Percentiles rank a stretch among this genome's conserved stretches.
These are phyloP conservation scores for Eucalyptus sp. DNA, from an alignment of 345 rosid species.

Conservation along the genomic window DNA sequence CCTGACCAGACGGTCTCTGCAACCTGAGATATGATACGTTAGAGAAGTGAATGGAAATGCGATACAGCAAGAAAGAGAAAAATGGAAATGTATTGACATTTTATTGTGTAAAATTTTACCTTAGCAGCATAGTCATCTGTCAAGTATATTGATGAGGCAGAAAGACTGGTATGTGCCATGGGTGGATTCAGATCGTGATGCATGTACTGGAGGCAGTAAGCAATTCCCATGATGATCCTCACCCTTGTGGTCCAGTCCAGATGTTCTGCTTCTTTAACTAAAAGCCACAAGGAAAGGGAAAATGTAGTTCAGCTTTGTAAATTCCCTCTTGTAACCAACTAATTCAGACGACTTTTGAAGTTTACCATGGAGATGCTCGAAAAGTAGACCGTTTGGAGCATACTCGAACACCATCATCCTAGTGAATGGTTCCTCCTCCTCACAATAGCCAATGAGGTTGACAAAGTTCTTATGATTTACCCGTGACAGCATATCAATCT, in stretches of 20 bases:
- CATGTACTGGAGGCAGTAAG: slow-evolving; percentile 86
- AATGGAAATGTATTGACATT: neutral
- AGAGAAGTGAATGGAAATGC: neutral
- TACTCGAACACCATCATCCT: slow-evolving; percentile 99
- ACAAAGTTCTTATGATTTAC: slow-evolving; percentile 92
- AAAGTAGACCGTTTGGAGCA: slow-evolving; percentile 85
- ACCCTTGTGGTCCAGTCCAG: slow-evolving; percentile 84
- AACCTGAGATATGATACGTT: slow-evolving; percentile 17
- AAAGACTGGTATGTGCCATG: slow-evolving; percentile 31
- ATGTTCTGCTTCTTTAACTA: slow-evolving; percentile 65
- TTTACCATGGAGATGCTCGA: slow-evolving; percentile 85
- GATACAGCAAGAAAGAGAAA: neutral
- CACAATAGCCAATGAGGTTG: slow-evolving; percentile 78
- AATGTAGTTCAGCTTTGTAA: neutral
- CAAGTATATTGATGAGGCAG: slow-evolving; percentile 32
- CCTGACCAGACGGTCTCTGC: slow-evolving; percentile 35
- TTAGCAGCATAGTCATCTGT: slow-evolving; percentile 96
- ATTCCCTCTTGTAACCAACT: neutral
- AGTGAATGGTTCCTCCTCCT: slow-evolving; percentile 80
- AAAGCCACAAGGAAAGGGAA: neutral
- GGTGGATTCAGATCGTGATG: slow-evolving; percentile 89
- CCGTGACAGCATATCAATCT: slow-evolving; percentile 73
- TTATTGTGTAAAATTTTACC: slow-evolving; percentile 17
- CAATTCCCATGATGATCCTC: slow-evolving; percentile 86
- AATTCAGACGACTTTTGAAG: neutral